Evolutionary conservation across 192 early-diverging fungal species (phyloP), one percentile per base, ranked within the genome.

Genomic region (Ambispora gerdemannii): DNA sequence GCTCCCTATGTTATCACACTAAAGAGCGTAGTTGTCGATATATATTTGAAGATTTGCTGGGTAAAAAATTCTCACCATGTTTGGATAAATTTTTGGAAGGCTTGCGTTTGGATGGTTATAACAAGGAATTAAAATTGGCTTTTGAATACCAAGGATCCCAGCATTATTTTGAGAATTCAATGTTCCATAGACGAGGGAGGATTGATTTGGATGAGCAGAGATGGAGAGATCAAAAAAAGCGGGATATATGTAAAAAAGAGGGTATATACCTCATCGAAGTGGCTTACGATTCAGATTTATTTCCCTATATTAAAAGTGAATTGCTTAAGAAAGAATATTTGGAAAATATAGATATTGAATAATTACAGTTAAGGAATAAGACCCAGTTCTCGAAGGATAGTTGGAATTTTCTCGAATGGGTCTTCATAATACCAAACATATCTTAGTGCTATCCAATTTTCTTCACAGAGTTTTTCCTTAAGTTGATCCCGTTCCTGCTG

Each of bases 381-480:
- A 47, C 43, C 43, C 43, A 47, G 43, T 47, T 47, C 43, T 47
- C 43, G 43, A 47, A 47, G 43, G 43, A 47, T 47, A 47, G 43
- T 47, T 17, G 43, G 43, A 47, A 47, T 47, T 47, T 47, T 47
- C 43, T 47, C 43, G 17, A 47, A 55, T 55, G 53, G 53, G 53
- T 55, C 53, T 55, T 55, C 53, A 25, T 55, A 55, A 55, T 55
- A 55, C 53, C 53, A 55, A 25, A 55, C 53, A 55, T 55, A 55
- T 55, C 53, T 55, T 55, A 49, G 19, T 13, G 19, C 47, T 8
- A 49, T 49, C 47, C 47, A 49, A 19, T 49, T 49, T 49, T 49
- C 47, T 49, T 49, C 47, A 49, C 47, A 49, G 8, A 49, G 19
- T 49, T 49, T 19, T 49, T 49, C n/a, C n/a, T n/a, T n/a, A n/a